These are phyloP conservation scores for Pythium utonaiense DNA, from an alignment of 352 stramenopile species.

Conservation along the genomic window DNA sequence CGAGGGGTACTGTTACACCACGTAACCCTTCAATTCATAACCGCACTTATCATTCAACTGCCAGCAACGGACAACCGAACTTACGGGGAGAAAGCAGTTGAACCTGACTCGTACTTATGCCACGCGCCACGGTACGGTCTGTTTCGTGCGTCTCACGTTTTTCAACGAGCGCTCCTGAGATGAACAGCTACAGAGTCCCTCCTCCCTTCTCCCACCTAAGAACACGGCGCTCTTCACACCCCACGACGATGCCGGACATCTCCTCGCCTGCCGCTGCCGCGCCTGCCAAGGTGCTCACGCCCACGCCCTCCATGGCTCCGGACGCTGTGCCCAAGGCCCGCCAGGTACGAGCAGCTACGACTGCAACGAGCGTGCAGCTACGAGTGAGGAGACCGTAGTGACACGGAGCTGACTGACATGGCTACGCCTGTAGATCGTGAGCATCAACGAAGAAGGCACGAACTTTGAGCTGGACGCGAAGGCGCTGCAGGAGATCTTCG, in stretches of 20 bases:
- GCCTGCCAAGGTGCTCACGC: conserved; percentile 15
- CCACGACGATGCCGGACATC: background rate
- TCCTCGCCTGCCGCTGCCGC: conserved; percentile 1
- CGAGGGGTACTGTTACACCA: too few relatives aligned
- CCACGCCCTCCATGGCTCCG: conserved; percentile 21
- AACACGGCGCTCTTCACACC: background rate
- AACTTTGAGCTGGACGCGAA: conserved; percentile 81
- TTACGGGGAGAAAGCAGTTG: background rate
- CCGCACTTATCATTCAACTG: too few relatives aligned
- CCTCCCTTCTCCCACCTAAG: background rate
- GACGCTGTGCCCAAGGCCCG: conserved; percentile 42
- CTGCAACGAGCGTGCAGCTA: too few relatives aligned
- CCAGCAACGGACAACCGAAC: background rate
- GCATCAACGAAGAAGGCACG: conserved; percentile 84
- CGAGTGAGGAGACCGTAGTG: too few relatives aligned
- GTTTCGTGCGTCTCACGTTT: conserved; percentile 1
- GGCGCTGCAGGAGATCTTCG: conserved; percentile 63
- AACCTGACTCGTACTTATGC: conserved; percentile 15
- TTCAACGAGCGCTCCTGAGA: background rate
- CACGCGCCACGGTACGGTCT: conserved; percentile 1
- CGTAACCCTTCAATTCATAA: too few relatives aligned
- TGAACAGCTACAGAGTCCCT: background rate
- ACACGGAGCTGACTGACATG: background rate
- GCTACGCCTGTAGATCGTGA: conserved; percentile 56
- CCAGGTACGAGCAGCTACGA: conserved; percentile 28